Conservation (phyloP, 495 filamentous ascomycete species). For the Podospora didyma region DNA sequence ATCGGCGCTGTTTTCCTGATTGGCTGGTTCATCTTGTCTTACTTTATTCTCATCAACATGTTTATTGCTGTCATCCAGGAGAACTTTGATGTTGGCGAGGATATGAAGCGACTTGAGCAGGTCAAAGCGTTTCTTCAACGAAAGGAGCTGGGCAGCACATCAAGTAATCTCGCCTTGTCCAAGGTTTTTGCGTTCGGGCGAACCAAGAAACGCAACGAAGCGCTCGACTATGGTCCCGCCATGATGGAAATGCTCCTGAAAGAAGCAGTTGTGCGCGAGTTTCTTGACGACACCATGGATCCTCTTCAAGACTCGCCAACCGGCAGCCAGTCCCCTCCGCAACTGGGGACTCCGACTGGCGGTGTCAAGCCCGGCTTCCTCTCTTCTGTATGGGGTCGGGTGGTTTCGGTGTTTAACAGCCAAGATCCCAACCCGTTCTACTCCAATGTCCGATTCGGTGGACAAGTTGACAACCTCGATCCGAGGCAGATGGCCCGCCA, state of each 20-base stretch:
- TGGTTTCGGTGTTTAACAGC: conserved; percentile 50
- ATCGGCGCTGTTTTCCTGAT: conserved; percentile 90
- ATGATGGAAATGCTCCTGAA: conserved; percentile 94
- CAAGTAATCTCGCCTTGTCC: conserved; percentile 76
- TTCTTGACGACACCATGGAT: conserved; percentile 70
- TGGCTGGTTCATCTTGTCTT: conserved; percentile 90
- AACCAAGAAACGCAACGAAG: conserved; percentile 64
- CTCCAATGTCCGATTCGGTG: conserved; percentile 69
- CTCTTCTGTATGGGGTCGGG: conserved; percentile 53
- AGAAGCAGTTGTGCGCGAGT: conserved; percentile 89
- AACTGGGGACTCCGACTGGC: conserved; percentile 12
- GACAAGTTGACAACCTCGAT: conserved; percentile 71
- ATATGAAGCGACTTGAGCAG: conserved; percentile 95
- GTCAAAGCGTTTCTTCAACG: conserved; percentile 90
- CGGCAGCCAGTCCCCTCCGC: conserved; percentile 32
- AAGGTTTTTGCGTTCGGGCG: conserved; percentile 81
- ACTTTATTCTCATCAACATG: conserved; percentile 98
- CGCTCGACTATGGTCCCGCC: conserved; percentile 80
- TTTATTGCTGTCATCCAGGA: conserved; percentile 99
- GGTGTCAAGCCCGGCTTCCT: conserved; percentile 49
- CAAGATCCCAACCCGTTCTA: conserved; percentile 95
- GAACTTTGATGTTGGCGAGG: conserved; percentile 99
- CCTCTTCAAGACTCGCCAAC: conserved; percentile 37
- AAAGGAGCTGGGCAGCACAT: conserved; percentile 67
- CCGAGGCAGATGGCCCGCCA: conserved; percentile 83